Percentiles rank a stretch among this genome's conserved stretches.
Conservation (phyloP, 2,329 filamentous ascomycete species). For the Orbilia blumenaviensis region DNA sequence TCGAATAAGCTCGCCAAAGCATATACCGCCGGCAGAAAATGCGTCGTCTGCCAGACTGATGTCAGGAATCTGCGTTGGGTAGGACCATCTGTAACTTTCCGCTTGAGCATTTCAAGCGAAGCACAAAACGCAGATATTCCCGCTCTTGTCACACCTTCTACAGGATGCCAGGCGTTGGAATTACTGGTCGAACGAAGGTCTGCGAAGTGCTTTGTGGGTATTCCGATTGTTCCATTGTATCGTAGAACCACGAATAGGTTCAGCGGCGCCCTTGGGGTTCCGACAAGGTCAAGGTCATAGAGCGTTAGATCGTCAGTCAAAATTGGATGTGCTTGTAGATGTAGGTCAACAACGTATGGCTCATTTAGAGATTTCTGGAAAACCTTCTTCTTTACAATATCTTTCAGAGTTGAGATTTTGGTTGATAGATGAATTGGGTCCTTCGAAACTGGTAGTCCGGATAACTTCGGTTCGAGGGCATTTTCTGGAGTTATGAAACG, state of each 20-base stretch:
- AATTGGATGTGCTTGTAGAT: conserved; percentile 33
- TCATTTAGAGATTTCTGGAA: conserved; percentile 14
- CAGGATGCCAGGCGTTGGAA: conserved; percentile 42
- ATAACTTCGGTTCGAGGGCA: conserved; percentile 40
- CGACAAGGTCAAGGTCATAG: conserved; percentile 42
- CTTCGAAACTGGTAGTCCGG: conserved; percentile 22
- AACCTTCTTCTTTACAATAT: conserved; percentile 41
- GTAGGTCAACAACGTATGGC: conserved; percentile 41
- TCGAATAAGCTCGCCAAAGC: conserved; percentile 48
- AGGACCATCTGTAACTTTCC: conserved; percentile 42
- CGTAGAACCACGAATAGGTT: conserved; percentile 45
- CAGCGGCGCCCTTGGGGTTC: conserved; percentile 30
- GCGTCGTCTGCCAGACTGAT: conserved; percentile 48
- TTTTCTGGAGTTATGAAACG: conserved; percentile 50
- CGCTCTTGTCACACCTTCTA: conserved; percentile 29
- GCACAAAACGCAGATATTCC: conserved; percentile 43
- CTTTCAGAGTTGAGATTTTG: conserved; percentile 28
- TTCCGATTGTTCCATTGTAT: conserved; percentile 49
- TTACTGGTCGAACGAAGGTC: conserved; percentile 40
- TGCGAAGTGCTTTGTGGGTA: conserved; percentile 29
- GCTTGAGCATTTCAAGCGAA: conserved; percentile 49
- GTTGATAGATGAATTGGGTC: conserved; percentile 33
- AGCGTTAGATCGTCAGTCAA: conserved; percentile 34
- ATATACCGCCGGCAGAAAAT: conserved; percentile 46
- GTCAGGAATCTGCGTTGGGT: conserved; percentile 49